phyloP scores from a whole-genome alignment of 805 yeast genomes.

The Wickerhamomyces queroliae region DNA sequence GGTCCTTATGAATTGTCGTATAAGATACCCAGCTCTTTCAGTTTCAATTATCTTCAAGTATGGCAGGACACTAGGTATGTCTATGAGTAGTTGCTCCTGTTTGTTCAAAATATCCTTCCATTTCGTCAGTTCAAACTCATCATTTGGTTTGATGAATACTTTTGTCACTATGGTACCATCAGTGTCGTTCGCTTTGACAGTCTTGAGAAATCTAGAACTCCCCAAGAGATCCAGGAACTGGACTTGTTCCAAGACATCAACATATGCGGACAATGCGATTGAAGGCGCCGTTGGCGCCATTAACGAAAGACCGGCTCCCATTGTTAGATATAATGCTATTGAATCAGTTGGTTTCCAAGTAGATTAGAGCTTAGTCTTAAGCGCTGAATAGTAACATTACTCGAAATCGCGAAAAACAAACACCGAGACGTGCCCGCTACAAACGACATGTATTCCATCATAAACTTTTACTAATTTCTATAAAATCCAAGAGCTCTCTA shows the following conservation, averaged over 20 bases:
- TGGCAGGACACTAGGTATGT: slow-evolving; percentile 60
- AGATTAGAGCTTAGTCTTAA: too few relatives aligned
- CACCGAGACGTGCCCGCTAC: too few relatives aligned
- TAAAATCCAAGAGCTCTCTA: too few relatives aligned
- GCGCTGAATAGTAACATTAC: too few relatives aligned
- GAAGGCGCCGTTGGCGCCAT: slow-evolving; percentile 90
- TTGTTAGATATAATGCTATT: slow-evolving; percentile 18
- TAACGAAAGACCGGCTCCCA: slow-evolving; percentile 87
- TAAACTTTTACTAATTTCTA: too few relatives aligned
- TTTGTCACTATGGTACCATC: slow-evolving; percentile 75
- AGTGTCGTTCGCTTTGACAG: slow-evolving; percentile 72
- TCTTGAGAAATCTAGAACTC: slow-evolving; percentile 78
- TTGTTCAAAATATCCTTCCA: slow-evolving; percentile 22
- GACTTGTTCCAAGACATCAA: slow-evolving; percentile 69
- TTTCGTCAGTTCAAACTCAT: slow-evolving; percentile 19
- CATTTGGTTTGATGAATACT: slow-evolving; percentile 70
- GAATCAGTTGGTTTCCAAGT: too few relatives aligned
- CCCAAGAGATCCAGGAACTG: slow-evolving; percentile 75
- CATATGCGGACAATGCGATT: slow-evolving; percentile 84
- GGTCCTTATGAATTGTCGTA: slow-evolving; percentile 73
- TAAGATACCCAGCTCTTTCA: slow-evolving; percentile 84
- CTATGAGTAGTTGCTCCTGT: slow-evolving; percentile 35
- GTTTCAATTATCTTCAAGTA: slow-evolving; percentile 77
- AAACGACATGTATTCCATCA: too few relatives aligned
- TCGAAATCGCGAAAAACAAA: too few relatives aligned